Conservation (phyloP, 1,284 basidiomycete species). For the Ustilago nuda region DNA sequence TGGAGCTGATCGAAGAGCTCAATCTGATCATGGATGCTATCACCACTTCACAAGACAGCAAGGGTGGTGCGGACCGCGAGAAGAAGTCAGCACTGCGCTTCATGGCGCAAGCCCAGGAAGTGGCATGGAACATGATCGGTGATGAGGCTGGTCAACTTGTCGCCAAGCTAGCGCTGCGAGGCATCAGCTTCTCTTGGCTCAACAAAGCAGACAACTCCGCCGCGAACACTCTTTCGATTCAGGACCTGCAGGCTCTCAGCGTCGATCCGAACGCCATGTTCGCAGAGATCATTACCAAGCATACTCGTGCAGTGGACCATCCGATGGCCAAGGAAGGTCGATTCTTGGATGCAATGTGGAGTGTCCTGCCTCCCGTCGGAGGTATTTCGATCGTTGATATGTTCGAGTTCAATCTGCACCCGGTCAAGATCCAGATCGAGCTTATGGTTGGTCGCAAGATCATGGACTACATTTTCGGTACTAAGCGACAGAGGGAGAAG, state of each 20-base stretch:
- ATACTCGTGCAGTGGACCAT: conserved; percentile 50
- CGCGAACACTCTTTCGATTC: conserved; percentile 81
- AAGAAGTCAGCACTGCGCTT: conserved; percentile 83
- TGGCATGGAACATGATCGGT: conserved; percentile 94
- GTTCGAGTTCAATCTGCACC: conserved; percentile 85
- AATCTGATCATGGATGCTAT: conserved; percentile 90
- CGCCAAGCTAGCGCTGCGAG: conserved; percentile 85
- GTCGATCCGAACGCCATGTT: conserved; percentile 85
- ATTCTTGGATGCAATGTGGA: conserved; percentile 63
- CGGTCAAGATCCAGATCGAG: conserved; percentile 79
- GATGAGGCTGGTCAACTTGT: conserved; percentile 77
- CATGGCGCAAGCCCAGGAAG: conserved; percentile 84
- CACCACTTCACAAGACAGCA: conserved; percentile 76
- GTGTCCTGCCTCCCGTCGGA: conserved; percentile 77
- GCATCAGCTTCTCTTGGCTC: conserved; percentile 85
- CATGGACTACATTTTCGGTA: conserved; percentile 85
- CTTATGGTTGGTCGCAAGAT: conserved; percentile 83
- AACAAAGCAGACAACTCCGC: conserved; percentile 90
- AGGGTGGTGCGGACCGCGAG: conserved; percentile 73
- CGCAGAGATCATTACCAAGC: conserved; percentile 86
- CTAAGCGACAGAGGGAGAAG: conserved; percentile 53
- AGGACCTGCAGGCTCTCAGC: conserved; percentile 85
- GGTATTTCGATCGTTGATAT: conserved; percentile 91
- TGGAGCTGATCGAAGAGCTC: conserved; percentile 82
- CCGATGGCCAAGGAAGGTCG: conserved; percentile 61